These are phyloP conservation scores for Pythium monospermum DNA, from an alignment of 352 stramenopile species.

Conservation along the genomic window DNA sequence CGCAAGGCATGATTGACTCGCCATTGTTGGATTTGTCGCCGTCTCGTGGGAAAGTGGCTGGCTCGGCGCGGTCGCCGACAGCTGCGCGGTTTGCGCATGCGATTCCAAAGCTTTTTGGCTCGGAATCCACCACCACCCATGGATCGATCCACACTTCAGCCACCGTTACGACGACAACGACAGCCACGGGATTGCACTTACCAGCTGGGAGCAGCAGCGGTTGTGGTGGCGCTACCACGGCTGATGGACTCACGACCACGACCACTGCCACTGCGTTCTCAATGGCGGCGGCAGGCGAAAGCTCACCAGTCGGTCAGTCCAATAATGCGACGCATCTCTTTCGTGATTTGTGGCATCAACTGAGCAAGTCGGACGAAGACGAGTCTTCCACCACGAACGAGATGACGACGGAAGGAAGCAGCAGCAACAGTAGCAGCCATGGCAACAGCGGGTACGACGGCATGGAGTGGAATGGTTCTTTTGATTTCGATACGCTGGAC, in stretches of 20 bases:
- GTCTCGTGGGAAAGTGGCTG: conserved; percentile 21
- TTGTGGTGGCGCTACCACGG: too few species aligned
- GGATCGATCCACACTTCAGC: not conserved
- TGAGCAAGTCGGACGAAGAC: conserved; percentile 64
- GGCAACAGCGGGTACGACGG: not conserved
- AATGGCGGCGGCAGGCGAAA: too few species aligned
- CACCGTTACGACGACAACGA: not conserved
- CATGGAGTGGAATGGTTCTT: conserved; percentile 33
- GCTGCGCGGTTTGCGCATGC: conserved; percentile 23
- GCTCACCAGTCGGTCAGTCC: too few species aligned
- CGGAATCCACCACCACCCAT: conserved; percentile 1
- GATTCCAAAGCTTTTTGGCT: conserved; percentile 26
- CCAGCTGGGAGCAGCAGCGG: too few species aligned
- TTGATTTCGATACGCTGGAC: conserved; percentile 40
- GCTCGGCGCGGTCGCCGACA: conserved; percentile 19
- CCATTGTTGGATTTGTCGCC: conserved; percentile 13
- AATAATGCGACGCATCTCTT: conserved; percentile 57
- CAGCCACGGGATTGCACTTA: not conserved
- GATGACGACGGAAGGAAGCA: conserved; percentile 18
- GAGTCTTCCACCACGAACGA: conserved; percentile 16
- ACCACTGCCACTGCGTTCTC: too few species aligned
- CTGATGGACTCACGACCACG: too few species aligned
- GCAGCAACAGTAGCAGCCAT: conserved; percentile 1
- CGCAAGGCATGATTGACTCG: too few species aligned
- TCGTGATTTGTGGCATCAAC: conserved; percentile 72